Evolutionary conservation across 495 filamentous ascomycete genomes (phyloP).

Genomic region (Jackrogersella minutella): DNA sequence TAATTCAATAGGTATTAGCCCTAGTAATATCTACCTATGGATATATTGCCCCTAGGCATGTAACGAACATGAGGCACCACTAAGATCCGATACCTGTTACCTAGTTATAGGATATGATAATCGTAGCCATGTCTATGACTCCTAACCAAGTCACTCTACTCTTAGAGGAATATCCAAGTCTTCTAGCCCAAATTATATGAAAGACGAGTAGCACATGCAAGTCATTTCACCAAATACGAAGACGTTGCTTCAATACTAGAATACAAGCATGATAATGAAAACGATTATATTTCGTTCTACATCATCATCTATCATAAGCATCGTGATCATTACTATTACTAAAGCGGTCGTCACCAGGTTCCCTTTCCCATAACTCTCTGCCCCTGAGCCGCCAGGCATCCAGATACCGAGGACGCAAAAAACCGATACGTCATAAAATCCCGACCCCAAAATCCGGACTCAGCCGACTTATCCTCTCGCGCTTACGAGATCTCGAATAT

Average conservation of each 20-base stretch:
- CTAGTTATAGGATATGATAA: no score
- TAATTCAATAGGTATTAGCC: background rate
- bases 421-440: slow-evolving; percentile 14
- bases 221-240: background rate
- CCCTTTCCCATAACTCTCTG: background rate
- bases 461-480: slow-evolving; percentile 12
- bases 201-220: background rate
- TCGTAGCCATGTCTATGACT: no score
- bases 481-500: slow-evolving; percentile 2
- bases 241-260: background rate
- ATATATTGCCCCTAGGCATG: background rate
- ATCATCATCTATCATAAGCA: slow-evolving; percentile 45
- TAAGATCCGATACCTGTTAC: no score
- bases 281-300: slow-evolving; percentile 42
- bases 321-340: slow-evolving; percentile 43
- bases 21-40: no score
- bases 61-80: no score
- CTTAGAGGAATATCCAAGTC: no score
- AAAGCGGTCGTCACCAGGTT: slow-evolving; percentile 8
- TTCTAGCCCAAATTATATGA: no score
- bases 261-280: slow-evolving; percentile 36
- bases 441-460: slow-evolving; percentile 2
- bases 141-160: no score
- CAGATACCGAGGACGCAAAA: background rate
- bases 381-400: background rate